Conservation (phyloP, 495 filamentous ascomycete genomes). For the Mycothermus thermophilus region DNA sequence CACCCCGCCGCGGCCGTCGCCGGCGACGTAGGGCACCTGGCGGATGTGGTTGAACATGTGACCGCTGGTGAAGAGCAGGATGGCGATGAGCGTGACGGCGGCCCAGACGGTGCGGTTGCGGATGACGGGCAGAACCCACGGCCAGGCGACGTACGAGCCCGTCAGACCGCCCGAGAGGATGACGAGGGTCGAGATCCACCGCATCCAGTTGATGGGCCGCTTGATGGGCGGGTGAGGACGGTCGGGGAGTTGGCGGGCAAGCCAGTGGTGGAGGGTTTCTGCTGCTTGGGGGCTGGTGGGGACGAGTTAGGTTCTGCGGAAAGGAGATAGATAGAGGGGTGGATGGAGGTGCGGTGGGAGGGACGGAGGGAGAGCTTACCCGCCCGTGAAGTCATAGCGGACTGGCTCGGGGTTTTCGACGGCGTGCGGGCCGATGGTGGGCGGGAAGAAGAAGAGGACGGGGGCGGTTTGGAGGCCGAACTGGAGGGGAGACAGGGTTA, state of each 20-base stretch:
- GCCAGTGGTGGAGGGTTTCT: conserved; percentile 65
- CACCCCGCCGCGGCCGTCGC: conserved; percentile 72
- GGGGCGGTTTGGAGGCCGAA: conserved; percentile 91
- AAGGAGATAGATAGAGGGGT: background rate
- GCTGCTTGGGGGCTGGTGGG: conserved; percentile 61
- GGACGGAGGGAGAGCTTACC: conserved; percentile 45
- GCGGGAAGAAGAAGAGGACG: conserved; percentile 75
- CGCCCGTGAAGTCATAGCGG: conserved; percentile 71
- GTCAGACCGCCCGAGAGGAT: conserved; percentile 52
- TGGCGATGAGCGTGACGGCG: conserved; percentile 71
- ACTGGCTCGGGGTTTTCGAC: conserved; percentile 52
- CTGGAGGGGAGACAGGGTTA: no score
- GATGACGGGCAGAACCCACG: conserved; percentile 71
- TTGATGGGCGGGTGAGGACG: conserved; percentile 59
- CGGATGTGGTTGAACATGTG: conserved; percentile 99
- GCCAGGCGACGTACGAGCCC: conserved; percentile 58
- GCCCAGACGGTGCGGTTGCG: conserved; percentile 92
- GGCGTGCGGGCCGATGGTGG: conserved; percentile 73
- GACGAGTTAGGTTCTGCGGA: conserved; percentile 8
- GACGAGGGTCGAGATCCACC: conserved; percentile 53
- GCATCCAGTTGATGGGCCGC: conserved; percentile 77
- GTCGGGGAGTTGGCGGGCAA: conserved; percentile 61
- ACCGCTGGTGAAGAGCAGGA: conserved; percentile 88
- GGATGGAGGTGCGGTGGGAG: background rate
- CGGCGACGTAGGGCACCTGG: conserved; percentile 87